Evolutionary conservation across 352 stramenopile genomes (phyloP), one percentile per base, ranked within the genome.

Genomic region (Globisporangium paddicum): DNA sequence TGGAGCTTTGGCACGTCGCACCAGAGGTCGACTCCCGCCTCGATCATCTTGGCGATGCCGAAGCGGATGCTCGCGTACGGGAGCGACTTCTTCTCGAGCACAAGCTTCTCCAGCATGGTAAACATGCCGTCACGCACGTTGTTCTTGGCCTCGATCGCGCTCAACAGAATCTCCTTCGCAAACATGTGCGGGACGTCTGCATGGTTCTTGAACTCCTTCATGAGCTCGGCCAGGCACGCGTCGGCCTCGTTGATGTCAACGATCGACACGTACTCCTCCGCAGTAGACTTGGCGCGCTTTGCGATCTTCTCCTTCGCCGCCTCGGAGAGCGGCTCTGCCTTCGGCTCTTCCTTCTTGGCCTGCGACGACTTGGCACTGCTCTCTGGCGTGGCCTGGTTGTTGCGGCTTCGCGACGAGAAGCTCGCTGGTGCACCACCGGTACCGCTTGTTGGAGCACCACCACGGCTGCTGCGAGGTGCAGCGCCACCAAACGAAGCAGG

Each of bases 1-100:
- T 87, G 78, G 5, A 90, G 71, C 71, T 90, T 94, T 2, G 85
- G 85, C 13, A 94, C 85, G 55, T 94, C 85, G 50, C 82, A 94
- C 79, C 75, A 87, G 21, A 93, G 50, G 58, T 91, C 77, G n/a
- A 72, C 75, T 8, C 69, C 79, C 3, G 87, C 28, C 53, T 79
- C 75, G 30, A 91, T 62, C 47, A 71, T 77, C 56, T 88, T 81
- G 45, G 81, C 73, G 40, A 92, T 74, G 19, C 68, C 78, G 34
- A 75, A 78, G 34, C 72, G 75, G 19, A 94, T 73, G 14, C 71
- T 77, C 4, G 80, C 75, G 58, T 77, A 81, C 19, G 74, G 71
- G 3, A 94, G 49, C 19, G 64, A 77, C 34, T 79, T 76, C 53
- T 79, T 85, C 61, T 87, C 79, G 13, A 89, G 41, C 23, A 68